Base-by-base conservation (phyloP, 208 protist genomes). In the Wallacemonas sp. region DNA sequence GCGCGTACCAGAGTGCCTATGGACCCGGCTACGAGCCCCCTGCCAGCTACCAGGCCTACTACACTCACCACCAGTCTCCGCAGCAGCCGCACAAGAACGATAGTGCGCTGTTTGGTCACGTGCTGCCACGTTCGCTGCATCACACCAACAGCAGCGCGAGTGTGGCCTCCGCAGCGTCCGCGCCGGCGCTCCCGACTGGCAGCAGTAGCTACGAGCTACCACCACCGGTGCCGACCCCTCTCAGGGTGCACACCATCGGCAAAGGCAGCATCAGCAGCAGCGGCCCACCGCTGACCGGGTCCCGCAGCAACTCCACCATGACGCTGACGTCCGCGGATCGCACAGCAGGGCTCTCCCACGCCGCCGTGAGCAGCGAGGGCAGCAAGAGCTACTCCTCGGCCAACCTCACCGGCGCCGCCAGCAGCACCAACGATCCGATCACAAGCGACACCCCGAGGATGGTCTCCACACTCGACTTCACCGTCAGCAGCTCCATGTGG, bases 1-100 rank as follows among this genome's bases (percentile, higher is more conserved):
- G 41, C 8, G 54, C 72, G 34, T 78, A 85, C 65, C 58, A 61
- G 34, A 47, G 64, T 3, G 65, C 55, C 12, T 76, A 84, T 68
- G 80, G 68, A 9, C 36, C 72, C 23, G 27, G 14, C 2, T 81
- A 81, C 57, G 38, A 29, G 19, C 19, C 30, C 5, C 52, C 52
- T 16, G 9, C 14, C 4, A 58, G 30, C 17, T 39, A 58, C 52
- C 26, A 33, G 30, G 8, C n/a, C n/a, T n/a, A 27, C 52, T 39
- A 41, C 36, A 14, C 36, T 6, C 36, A 41, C 36, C 36, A 41
- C 14, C 36, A 14, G 6, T 41, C 14, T 14, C 36, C 36, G 36
- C 36, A 41, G n/a, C n/a, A n/a, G n/a, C n/a, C n/a, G n/a, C n/a
- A n/a, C n/a, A n/a, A n/a, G n/a, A n/a, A n/a, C n/a, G n/a, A n/a